Base-by-base conservation (phyloP, 2,329 filamentous ascomycete species). In the Cladorrhinum sp. region DNA sequence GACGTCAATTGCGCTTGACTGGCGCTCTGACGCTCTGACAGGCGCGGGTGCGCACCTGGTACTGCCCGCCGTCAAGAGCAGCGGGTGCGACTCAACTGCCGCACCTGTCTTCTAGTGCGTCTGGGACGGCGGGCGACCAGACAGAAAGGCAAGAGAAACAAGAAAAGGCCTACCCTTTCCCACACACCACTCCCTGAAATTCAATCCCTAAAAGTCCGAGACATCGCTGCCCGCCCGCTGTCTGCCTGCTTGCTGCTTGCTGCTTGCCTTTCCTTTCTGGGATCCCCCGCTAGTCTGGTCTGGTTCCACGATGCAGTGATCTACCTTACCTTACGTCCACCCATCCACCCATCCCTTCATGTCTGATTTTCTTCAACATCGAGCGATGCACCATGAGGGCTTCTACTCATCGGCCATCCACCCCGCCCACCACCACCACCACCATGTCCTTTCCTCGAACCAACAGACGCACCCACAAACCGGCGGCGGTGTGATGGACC, bases 281-380 rank as follows among this genome's bases (percentile, higher is more conserved):
- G 62, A 61, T 57, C 58, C 61, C 63, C 63, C 63, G 39, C 63
- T 65, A 61, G 61, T 55, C 62, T 66, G 65, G 66, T 65, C 62
- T 61, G 68, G 67, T 67, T 68, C 63, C 67, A 69, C 65, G 65
- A 69, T 69, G 65, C 65, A 64, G 63, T 65, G 62, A 63, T 69
- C 64, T 62, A 64, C 63, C 57, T 57, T 62, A 64, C 66, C 51
- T 63, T n/a, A n/a, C 66, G 10, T 16, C 26, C 5, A 4, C 26
- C 26, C 26, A 5, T 5, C 26, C 26, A 8, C 5, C 36, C 10
- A 7, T 61, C 58, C 55, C 61, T 64, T 64, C 56, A 70, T 70
- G 68, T 69, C 67, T 59, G 64, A 48, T 53, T 54, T 62, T 61
- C 58, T 56, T 63, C 68, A 67, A 53, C 60, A 63, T 61, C 68